Percentiles rank a stretch among this genome's conserved stretches.
These are phyloP conservation scores for Zygotorulaspora mrakii DNA, from an alignment of 1,139 yeast genomes.

Conservation along the genomic window DNA sequence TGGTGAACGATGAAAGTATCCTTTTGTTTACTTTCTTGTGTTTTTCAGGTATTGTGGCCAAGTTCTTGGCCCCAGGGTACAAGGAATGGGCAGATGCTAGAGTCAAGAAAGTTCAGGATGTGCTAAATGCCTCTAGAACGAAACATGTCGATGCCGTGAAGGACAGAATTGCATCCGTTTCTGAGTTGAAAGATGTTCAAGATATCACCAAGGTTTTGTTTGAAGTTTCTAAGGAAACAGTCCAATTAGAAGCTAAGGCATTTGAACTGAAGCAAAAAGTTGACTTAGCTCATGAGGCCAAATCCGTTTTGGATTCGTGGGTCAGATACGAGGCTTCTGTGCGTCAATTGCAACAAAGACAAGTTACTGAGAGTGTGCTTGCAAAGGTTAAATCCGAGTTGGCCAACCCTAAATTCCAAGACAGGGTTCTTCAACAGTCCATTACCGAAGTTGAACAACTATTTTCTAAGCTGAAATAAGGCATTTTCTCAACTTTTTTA, in stretches of 20 bases:
- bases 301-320: conserved; percentile 96
- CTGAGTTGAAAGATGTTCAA: conserved; percentile 88
- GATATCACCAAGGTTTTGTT: conserved; percentile 86
- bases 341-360: conserved; percentile 94
- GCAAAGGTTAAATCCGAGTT: conserved; percentile 85
- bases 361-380: conserved; percentile 80
- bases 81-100: conserved; percentile 93
- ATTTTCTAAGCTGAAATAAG: conserved; percentile 44
- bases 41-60: conserved; percentile 71
- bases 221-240: conserved; percentile 94
- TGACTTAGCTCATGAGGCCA: conserved; percentile 85
- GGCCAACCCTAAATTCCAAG: conserved; percentile 88
- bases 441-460: conserved; percentile 87
- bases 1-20: conserved; percentile 90
- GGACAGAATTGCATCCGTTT: conserved; percentile 83
- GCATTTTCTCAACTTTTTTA: conserved; percentile 9
- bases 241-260: conserved; percentile 87
- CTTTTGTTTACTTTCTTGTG: conserved; percentile 76
- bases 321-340: conserved; percentile 96
- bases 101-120: conserved; percentile 73
- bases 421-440: conserved; percentile 83
- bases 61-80: conserved; percentile 90
- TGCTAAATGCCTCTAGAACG: conserved; percentile 82
- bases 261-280: conserved; percentile 90
- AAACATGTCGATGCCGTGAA: conserved; percentile 91